These are phyloP conservation scores for Setaria italica DNA, from an alignment of 202 grass and related monocot genomes.

Conservation along the genomic window DNA sequence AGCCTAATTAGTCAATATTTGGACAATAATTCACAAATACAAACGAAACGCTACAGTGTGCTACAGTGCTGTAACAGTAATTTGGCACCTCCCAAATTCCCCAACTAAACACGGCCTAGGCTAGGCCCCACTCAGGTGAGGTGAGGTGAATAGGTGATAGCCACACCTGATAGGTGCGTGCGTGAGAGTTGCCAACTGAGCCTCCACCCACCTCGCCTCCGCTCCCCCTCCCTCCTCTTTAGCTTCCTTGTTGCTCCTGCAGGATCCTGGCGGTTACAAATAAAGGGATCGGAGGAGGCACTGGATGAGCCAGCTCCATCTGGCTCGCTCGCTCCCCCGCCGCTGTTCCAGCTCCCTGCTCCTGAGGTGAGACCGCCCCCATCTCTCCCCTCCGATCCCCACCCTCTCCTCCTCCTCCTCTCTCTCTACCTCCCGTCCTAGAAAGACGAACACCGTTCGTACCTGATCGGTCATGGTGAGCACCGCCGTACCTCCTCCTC, in stretches of 20 bases:
- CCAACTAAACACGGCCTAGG: too few relatives aligned
- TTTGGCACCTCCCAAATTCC: too few relatives aligned
- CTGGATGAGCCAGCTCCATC: slow-evolving; percentile 11
- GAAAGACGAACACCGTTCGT: neutral
- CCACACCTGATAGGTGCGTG: neutral
- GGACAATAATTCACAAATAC: too few relatives aligned
- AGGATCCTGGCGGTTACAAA: slow-evolving; percentile 34
- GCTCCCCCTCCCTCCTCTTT: neutral
- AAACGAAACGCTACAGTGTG: too few relatives aligned
- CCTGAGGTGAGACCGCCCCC: slow-evolving; percentile 3
- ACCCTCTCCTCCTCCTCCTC: too few relatives aligned
- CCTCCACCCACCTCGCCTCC: neutral
- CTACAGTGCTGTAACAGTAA: too few relatives aligned
- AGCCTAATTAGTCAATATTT: too few relatives aligned
- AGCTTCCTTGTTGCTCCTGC: slow-evolving; percentile 8
- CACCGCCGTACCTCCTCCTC: too few relatives aligned
- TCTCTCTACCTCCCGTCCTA: neutral
- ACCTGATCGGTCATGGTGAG: neutral
- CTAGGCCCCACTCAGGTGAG: neutral
- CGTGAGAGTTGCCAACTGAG: slow-evolving; percentile 16
- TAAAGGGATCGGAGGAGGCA: neutral
- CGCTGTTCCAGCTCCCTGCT: neutral
- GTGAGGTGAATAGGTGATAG: neutral
- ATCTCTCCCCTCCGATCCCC: neutral
- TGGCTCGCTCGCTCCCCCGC: neutral